Evolutionary conservation across 352 stramenopile species (phyloP).

Genomic region (Pythium guiyangense): DNA sequence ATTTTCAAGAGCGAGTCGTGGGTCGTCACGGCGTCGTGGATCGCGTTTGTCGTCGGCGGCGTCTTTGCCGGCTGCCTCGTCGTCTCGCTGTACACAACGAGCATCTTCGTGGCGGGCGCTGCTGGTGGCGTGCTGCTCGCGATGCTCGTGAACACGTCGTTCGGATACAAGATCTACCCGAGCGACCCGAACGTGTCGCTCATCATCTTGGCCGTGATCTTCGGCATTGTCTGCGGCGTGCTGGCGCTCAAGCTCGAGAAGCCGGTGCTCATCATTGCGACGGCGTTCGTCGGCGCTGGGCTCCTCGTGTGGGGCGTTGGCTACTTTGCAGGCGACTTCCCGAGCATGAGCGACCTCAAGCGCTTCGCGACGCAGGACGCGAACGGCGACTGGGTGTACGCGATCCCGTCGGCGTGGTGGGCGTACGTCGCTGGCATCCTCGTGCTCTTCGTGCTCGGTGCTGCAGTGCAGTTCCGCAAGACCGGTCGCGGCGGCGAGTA

Average conservation of each 20-base stretch:
- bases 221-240: constrained; percentile 34
- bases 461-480: constrained; percentile 37
- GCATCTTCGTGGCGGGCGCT: constrained; percentile 55
- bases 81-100: too few species aligned
- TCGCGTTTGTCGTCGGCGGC: too few species aligned
- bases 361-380: too few species aligned
- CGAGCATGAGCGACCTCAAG: too few species aligned
- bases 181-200: constrained; percentile 41
- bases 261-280: constrained; percentile 45
- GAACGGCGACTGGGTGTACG: too few species aligned
- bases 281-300: constrained; percentile 44
- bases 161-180: constrained; percentile 53
- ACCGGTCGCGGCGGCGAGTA: constrained; percentile 23
- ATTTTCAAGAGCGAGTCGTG: constrained; percentile 42
- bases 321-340: too few species aligned
- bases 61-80: too few species aligned
- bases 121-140: constrained; percentile 46
- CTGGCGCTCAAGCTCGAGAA: constrained; percentile 50
- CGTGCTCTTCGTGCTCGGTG: too few species aligned
- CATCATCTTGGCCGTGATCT: constrained; percentile 35
- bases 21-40: constrained; percentile 46
- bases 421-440: too few species aligned
- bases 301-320: too few species aligned
- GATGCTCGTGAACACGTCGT: constrained; percentile 44
- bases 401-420: too few species aligned